Percentiles rank a stretch among this genome's conserved stretches.
Conservation (phyloP, 306 rosid species). For the Medicago arabica region DNA sequence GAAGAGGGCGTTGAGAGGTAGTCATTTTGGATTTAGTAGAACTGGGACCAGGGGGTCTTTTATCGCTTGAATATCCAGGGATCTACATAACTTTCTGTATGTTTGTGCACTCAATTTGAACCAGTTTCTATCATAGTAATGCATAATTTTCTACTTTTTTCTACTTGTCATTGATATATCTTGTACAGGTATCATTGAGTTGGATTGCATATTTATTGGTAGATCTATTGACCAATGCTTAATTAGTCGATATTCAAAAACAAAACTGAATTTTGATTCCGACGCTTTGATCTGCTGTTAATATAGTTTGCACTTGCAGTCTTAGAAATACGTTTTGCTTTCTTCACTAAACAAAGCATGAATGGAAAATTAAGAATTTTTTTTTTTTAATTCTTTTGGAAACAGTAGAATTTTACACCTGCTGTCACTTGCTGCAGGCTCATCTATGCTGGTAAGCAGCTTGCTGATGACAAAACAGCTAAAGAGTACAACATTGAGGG, state of each 20-base stretch:
- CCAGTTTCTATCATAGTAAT: constrained; percentile 6
- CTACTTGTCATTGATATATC: constrained; percentile 31
- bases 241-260: constrained; percentile 15
- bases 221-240: constrained; percentile 23
- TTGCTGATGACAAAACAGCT: constrained; percentile 97
- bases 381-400: neutral
- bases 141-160: constrained; percentile 34
- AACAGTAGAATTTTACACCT: constrained; percentile 32
- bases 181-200: neutral
- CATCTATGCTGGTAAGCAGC: constrained; percentile 98
- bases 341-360: neutral
- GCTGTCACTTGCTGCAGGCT: constrained; percentile 63
- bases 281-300: neutral
- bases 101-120: neutral
- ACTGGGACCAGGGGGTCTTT: neutral
- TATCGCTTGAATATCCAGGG: neutral
- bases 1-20: neutral
- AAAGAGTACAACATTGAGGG: constrained; percentile 98
- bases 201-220: constrained; percentile 11
- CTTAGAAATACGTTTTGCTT: constrained; percentile 13
- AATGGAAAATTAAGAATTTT: neutral
- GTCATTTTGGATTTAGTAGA: neutral
- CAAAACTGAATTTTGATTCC: neutral
- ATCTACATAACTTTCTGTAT: neutral
- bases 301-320: neutral